These are phyloP conservation scores for Saccharomycopsis sp. DNA, from an alignment of 805 yeast species.

Conservation along the genomic window DNA sequence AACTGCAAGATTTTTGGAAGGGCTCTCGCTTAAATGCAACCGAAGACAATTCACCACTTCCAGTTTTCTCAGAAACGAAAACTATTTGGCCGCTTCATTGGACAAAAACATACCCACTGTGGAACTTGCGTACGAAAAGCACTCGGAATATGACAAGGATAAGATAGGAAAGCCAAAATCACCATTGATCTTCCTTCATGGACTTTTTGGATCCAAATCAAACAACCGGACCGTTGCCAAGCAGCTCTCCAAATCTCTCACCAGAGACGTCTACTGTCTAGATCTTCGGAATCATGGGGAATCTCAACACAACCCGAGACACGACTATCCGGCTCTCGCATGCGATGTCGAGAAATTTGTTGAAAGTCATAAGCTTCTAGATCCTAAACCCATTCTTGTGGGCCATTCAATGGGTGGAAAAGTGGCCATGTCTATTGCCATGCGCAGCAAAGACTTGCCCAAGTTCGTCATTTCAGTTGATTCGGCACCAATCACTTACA, in stretches of 20 bases:
- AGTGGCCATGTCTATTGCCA: conserved; percentile 79
- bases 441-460: conserved; percentile 58
- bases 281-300: conserved; percentile 90
- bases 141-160: conserved; percentile 27
- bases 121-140: conserved; percentile 46
- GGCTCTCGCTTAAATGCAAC: neutral
- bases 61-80: neutral
- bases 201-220: conserved; percentile 77
- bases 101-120: conserved; percentile 44
- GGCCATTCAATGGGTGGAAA: conserved; percentile 96
- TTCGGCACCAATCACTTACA: conserved; percentile 75
- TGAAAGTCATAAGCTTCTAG: conserved; percentile 32
- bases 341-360: conserved; percentile 80
- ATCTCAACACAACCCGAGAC: conserved; percentile 70
- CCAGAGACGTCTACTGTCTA: conserved; percentile 56
- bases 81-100: conserved; percentile 21
- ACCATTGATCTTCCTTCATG: conserved; percentile 80
- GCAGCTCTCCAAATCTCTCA: conserved; percentile 39
- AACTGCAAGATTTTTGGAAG: neutral
- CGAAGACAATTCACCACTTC: neutral
- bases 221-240: conserved; percentile 79
- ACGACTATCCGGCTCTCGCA: conserved; percentile 76
- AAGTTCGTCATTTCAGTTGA: conserved; percentile 71
- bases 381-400: conserved; percentile 49
- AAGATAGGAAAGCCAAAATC: conserved; percentile 29